Evolutionary conservation across 805 yeast genomes (phyloP), one percentile per base, ranked within the genome.

Genomic region (Yarrowia sp.): DNA sequence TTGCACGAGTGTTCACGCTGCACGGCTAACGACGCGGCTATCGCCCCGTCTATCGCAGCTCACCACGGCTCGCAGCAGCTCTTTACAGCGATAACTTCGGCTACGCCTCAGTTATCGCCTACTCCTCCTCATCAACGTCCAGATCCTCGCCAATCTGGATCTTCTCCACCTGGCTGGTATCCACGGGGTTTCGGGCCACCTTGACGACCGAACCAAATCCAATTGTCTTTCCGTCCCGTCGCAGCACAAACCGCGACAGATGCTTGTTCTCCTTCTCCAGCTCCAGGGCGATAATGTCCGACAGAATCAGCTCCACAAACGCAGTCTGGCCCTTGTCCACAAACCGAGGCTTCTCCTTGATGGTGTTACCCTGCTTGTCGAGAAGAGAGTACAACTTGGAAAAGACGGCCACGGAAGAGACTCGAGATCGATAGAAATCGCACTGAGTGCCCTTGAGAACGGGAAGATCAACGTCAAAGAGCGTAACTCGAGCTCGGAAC

Each of bases 401-500:
- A 22, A 92, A 79, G 71, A 87, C 84, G 5, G 92, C 92, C 1
- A 95, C 91, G 50, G 86, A 85, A 52, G 88, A 86, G 35, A 86
- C 83, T 69, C 91, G 87, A 71, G 93, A 92, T 70, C 93, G 83
- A 78, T 92, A 92, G 66, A 91, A 77, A 49, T 91, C 85, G 72
- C 92, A 83, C 49, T 93, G 89, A 0, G 96, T 83, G 8, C 98
- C 97, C 14, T 89, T 87, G 49, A 92, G 79, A 56, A 92, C 78
- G 0, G 97, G 97, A 72, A 90, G 83, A 43, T 82, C 82, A 73
- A 87, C 76, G 69, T 89, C 89, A 72, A 94, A 94, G 5, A 89
- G 80, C 49, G 83, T 80, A 52, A 91, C 76, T 68, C 87, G 85
- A 55, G 89, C 86, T n/a, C 78, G 78, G 71, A 86, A 83, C 64